Conservation (phyloP, 169 alveolate genomes). For the Cardiosporidium cionae region DNA sequence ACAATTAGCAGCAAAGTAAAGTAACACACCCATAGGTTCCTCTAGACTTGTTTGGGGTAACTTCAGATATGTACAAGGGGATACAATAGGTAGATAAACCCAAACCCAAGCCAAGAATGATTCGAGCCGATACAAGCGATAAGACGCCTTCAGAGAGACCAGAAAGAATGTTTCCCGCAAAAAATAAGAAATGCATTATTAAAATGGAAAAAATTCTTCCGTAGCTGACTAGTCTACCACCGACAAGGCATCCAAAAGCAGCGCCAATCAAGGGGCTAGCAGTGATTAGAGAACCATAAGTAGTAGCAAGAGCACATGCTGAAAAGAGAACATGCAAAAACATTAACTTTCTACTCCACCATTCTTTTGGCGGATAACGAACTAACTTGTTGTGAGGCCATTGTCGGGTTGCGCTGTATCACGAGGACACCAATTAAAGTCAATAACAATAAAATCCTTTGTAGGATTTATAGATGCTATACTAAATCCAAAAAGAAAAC, state of each 20-base stretch:
- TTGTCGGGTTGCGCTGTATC: no score
- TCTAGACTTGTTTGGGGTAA: constrained; percentile 54
- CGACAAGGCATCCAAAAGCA: constrained; percentile 27
- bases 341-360: no score
- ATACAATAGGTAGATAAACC: constrained; percentile 62
- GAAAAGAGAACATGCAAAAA: no score
- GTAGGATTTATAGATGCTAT: constrained; percentile 30
- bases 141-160: constrained; percentile 24
- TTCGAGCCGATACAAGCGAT: constrained; percentile 55
- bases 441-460: constrained; percentile 17
- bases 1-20: background rate
- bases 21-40: constrained; percentile 71
- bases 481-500: constrained; percentile 36
- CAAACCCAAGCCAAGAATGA: constrained; percentile 61
- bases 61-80: constrained; percentile 66
- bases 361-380: no score
- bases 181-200: constrained; percentile 8
- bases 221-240: constrained; percentile 14
- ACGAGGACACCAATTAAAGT: constrained; percentile 35
- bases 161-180: constrained; percentile 17
- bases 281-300: constrained; percentile 27
- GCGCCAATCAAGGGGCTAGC: constrained; percentile 22
- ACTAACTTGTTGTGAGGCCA: no score
- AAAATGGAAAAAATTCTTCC: constrained; percentile 31
- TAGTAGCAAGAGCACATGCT: no score